phyloP scores from a whole-genome alignment of 75 land plant species.

The Picea glauca region DNA sequence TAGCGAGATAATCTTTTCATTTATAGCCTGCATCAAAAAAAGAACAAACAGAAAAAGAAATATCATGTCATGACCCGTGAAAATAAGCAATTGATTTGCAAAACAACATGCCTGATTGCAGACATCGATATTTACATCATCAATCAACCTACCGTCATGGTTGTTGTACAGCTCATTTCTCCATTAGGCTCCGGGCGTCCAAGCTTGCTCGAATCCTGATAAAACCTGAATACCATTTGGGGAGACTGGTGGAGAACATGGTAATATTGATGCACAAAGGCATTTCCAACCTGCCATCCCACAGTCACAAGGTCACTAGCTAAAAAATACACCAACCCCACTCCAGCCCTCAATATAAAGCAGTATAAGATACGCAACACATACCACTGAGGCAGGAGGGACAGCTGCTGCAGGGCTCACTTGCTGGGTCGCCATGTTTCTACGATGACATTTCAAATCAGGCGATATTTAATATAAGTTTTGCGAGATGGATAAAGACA shows the following conservation, averaged over 20 bases:
- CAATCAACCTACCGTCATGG: conserved; percentile 15
- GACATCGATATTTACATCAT: not conserved
- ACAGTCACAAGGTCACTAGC: not conserved
- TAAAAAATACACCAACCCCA: not conserved
- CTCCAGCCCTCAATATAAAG: not conserved
- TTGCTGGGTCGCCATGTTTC: conserved; percentile 7
- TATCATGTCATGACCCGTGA: not conserved
- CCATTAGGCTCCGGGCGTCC: conserved; percentile 46
- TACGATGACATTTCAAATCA: not conserved
- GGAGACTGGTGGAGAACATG: conserved; percentile 54
- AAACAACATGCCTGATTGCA: not conserved
- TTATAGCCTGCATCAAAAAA: conserved; percentile 44
- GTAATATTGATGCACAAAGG: conserved; percentile 63
- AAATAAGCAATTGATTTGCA: not conserved
- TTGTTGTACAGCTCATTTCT: conserved; percentile 17
- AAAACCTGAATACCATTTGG: conserved; percentile 47
- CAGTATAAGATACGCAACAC: not conserved
- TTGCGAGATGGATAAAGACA: not conserved
- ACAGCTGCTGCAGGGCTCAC: not conserved
- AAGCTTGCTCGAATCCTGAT: conserved; percentile 47
- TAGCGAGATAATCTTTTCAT: conserved; percentile 53
- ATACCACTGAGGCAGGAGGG: conserved; percentile 3
- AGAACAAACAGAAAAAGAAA: conserved; percentile 1
- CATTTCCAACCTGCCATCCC: conserved; percentile 44
- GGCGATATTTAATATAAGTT: not conserved